Conservation (phyloP, 1,139 yeast species). For the Nakaseomyces bracarensis region DNA sequence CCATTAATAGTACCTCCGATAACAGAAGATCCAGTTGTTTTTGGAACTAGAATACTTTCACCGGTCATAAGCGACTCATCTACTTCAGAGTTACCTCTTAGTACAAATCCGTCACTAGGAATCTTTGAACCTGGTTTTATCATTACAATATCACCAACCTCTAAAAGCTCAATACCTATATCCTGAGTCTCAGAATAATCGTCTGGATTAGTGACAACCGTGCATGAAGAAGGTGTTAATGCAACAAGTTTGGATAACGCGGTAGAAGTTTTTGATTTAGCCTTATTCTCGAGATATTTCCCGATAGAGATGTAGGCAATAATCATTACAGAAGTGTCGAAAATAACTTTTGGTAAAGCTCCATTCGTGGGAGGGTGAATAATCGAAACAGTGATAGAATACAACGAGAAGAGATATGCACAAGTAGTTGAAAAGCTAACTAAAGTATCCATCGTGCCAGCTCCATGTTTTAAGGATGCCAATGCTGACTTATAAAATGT, state of each 20-base stretch:
- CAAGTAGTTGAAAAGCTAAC: slow-evolving; percentile 76
- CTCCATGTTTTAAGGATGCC: slow-evolving; percentile 56
- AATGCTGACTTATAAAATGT: slow-evolving; percentile 58
- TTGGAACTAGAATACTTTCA: slow-evolving; percentile 69
- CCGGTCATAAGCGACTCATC: slow-evolving; percentile 90
- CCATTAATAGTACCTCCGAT: slow-evolving; percentile 92
- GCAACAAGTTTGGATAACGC: slow-evolving; percentile 76
- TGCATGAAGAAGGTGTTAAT: slow-evolving; percentile 71
- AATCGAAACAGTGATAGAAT: slow-evolving; percentile 44
- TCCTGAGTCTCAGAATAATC: slow-evolving; percentile 17
- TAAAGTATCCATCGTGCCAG: slow-evolving; percentile 95
- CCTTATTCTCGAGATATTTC: slow-evolving; percentile 82
- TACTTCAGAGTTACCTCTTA: slow-evolving; percentile 70
- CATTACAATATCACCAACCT: slow-evolving; percentile 66
- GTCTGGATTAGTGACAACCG: slow-evolving; percentile 39
- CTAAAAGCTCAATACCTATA: slow-evolving; percentile 68
- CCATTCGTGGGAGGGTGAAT: slow-evolving; percentile 26
- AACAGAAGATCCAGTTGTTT: slow-evolving; percentile 51
- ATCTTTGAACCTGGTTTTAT: slow-evolving; percentile 80
- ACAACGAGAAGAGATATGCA: slow-evolving; percentile 65
- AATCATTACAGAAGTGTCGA: slow-evolving; percentile 84
- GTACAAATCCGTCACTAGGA: slow-evolving; percentile 83
- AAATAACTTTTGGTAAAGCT: slow-evolving; percentile 59
- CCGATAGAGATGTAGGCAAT: slow-evolving; percentile 79
- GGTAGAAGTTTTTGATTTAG: slow-evolving; percentile 88